phyloP scores from a whole-genome alignment of 2,329 filamentous ascomycete species.

The Hypoxylon sp. region DNA sequence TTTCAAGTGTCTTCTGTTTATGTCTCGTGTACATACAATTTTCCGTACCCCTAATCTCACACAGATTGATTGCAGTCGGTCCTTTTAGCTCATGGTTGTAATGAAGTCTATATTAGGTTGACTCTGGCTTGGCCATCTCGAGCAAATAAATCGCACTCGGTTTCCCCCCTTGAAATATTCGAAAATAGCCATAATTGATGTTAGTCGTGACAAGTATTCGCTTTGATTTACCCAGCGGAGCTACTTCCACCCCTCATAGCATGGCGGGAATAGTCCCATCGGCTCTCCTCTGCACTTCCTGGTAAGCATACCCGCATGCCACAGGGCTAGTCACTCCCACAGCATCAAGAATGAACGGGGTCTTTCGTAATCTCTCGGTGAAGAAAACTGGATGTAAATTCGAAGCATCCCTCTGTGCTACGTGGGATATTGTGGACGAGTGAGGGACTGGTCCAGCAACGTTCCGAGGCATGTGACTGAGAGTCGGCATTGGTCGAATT shows the following conservation, averaged over 20 bases:
- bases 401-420: conserved; percentile 62
- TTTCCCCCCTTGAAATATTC: background rate
- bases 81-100: background rate
- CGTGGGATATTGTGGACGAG: conserved; percentile 18
- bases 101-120: background rate
- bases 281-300: conserved; percentile 58
- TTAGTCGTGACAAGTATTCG: background rate
- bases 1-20: conserved; percentile 41
- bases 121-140: too few species aligned
- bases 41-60: conserved; percentile 26
- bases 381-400: conserved; percentile 83
- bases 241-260: conserved; percentile 54
- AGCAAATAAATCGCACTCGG: background rate
- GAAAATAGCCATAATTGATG: background rate
- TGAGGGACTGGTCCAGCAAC: background rate
- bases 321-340: conserved; percentile 63
- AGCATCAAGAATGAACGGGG: conserved; percentile 59
- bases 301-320: conserved; percentile 73
- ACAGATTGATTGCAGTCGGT: conserved; percentile 15
- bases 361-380: conserved; percentile 72
- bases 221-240: background rate
- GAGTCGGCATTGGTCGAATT: conserved; percentile 27
- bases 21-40: conserved; percentile 48
- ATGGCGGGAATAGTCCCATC: conserved; percentile 54
- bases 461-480: conserved; percentile 22